Conservation (phyloP, 2,329 filamentous ascomycete species). For the Colletotrichum tropicale region DNA sequence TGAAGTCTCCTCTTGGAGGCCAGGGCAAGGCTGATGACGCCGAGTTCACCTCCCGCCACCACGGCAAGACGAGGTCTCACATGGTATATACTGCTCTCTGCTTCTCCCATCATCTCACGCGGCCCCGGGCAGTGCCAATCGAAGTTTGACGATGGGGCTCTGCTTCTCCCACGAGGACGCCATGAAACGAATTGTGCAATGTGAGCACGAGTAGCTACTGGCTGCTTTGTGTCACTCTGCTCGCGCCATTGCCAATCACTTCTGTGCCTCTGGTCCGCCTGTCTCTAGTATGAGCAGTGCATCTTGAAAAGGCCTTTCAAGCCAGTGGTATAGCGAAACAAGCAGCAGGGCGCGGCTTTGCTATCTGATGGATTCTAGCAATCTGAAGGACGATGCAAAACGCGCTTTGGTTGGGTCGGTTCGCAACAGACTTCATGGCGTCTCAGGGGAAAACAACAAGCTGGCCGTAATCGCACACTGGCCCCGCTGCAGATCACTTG, state of each 20-base stretch:
- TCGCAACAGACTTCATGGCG: neutral
- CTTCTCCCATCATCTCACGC: neutral
- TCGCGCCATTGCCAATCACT: neutral
- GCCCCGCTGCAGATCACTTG: neutral
- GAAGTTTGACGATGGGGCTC: neutral
- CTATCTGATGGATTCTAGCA: neutral
- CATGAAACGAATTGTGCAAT: neutral
- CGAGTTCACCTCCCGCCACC: slow-evolving; percentile 68
- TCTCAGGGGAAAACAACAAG: neutral
- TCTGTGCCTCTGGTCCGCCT: neutral
- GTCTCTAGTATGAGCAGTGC: neutral
- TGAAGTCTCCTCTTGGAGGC: slow-evolving; percentile 62
- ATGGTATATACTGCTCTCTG: slow-evolving; percentile 66
- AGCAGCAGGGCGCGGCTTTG: neutral
- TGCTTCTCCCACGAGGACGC: neutral
- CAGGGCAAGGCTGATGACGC: slow-evolving; percentile 45
- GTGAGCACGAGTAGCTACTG: neutral
- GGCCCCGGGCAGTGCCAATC: neutral
- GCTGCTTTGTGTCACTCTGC: neutral
- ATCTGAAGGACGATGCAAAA: neutral
- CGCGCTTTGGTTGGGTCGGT: neutral
- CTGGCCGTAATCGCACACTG: neutral
- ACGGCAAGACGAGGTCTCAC: slow-evolving; percentile 85
- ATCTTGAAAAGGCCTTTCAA: neutral
- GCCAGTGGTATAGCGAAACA: neutral